These are phyloP conservation scores for Butyriboletus appendiculatus DNA, from an alignment of 1,284 basidiomycete genomes.

Conservation along the genomic window DNA sequence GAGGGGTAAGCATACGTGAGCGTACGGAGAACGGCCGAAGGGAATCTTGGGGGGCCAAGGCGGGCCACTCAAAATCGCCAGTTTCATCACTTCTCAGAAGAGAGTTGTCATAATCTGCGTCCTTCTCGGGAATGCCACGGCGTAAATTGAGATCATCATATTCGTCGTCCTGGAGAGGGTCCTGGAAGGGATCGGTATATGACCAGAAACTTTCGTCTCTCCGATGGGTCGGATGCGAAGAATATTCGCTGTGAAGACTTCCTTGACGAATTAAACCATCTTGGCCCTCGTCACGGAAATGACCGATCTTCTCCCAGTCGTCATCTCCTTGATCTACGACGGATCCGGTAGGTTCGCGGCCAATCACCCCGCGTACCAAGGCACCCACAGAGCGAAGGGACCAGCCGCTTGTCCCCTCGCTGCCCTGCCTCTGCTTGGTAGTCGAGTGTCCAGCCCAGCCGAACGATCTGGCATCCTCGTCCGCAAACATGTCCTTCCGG, in stretches of 20 bases:
- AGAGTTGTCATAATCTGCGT: slow-evolving; percentile 30
- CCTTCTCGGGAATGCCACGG: slow-evolving; percentile 18
- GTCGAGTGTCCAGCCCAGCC: slow-evolving; percentile 34
- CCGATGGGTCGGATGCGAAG: slow-evolving; percentile 10
- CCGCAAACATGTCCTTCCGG: slow-evolving; percentile 71
- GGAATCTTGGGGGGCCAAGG: slow-evolving; percentile 28
- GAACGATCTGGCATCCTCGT: slow-evolving; percentile 67
- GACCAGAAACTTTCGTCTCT: slow-evolving; percentile 21
- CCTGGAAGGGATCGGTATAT: slow-evolving; percentile 32
- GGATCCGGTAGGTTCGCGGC: slow-evolving; percentile 36
- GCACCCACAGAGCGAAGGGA: slow-evolving; percentile 57
- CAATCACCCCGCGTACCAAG: slow-evolving; percentile 35
- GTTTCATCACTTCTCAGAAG: slow-evolving; percentile 39
- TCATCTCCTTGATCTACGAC: slow-evolving; percentile 35
- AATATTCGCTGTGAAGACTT: slow-evolving; percentile 12
- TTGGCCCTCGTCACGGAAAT: slow-evolving; percentile 12
- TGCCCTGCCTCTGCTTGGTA: slow-evolving; percentile 37
- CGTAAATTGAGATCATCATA: slow-evolving; percentile 19
- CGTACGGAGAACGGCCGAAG: slow-evolving; percentile 29
- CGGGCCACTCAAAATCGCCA: slow-evolving; percentile 30
- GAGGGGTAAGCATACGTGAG: slow-evolving; percentile 30
- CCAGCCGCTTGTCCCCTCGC: slow-evolving; percentile 43
- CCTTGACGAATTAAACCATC: slow-evolving; percentile 25
- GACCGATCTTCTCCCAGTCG: slow-evolving; percentile 45
- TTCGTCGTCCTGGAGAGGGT: slow-evolving; percentile 22